These are phyloP conservation scores for Geosiphon pyriformis DNA, from an alignment of 192 early-diverging fungal species.

Conservation along the genomic window DNA sequence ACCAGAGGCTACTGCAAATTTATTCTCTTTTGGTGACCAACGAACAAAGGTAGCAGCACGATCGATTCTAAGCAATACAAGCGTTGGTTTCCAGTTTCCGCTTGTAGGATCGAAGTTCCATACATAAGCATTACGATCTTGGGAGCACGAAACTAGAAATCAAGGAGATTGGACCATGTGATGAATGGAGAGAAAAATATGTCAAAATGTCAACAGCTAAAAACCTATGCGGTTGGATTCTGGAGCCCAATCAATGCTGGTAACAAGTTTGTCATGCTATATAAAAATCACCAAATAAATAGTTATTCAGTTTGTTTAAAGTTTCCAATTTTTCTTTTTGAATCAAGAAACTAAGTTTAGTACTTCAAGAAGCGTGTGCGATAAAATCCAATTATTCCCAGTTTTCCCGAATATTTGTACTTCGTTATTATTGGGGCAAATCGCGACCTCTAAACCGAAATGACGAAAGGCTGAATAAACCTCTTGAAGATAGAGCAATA, in stretches of 20 bases:
- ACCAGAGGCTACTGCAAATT: slow-evolving; percentile 97
- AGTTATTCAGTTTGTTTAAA: slow-evolving; percentile 2
- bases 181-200: background rate
- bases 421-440: slow-evolving; percentile 86
- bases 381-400: slow-evolving; percentile 54
- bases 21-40: slow-evolving; percentile 94
- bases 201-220: background rate
- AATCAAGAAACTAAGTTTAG: slow-evolving; percentile 2
- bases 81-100: slow-evolving; percentile 76
- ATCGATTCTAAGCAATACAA: slow-evolving; percentile 93
- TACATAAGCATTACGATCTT: slow-evolving; percentile 98
- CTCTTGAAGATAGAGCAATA: background rate
- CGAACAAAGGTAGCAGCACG: slow-evolving; percentile 89
- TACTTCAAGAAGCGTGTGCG: slow-evolving; percentile 70
- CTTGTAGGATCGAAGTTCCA: slow-evolving; percentile 71
- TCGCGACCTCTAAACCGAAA: slow-evolving; percentile 75
- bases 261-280: slow-evolving; percentile 94
- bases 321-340: background rate
- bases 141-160: slow-evolving; percentile 80
- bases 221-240: slow-evolving; percentile 76
- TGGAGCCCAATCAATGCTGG: slow-evolving; percentile 93
- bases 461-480: background rate
- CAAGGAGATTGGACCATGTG: too few relatives aligned
- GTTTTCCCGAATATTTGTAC: slow-evolving; percentile 81
- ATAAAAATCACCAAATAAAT: slow-evolving; percentile 1